A percentile compares a stretch with the other conserved stretches of the same genome.
These are phyloP conservation scores for Blastocystis sp. DNA, from an alignment of 352 stramenopile genomes.

Conservation along the genomic window DNA sequence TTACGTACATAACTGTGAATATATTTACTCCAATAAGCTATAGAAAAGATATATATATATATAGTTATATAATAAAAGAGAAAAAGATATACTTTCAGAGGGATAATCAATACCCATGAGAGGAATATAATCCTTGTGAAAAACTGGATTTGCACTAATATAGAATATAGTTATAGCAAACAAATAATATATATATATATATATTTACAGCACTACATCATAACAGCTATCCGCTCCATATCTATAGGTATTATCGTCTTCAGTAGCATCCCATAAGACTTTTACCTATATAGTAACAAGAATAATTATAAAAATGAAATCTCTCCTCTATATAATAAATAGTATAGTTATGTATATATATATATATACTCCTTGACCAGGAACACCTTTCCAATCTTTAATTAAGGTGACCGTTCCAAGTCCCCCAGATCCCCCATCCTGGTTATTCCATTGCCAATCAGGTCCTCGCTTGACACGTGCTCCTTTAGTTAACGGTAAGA, in stretches of 20 bases:
- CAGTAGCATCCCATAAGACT: conserved; percentile 24
- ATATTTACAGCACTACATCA: conserved; percentile 15
- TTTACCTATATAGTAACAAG: background rate
- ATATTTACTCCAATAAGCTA: conserved; percentile 20
- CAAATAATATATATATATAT: background rate
- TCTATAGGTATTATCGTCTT: conserved; percentile 16
- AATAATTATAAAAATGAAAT: too few species aligned
- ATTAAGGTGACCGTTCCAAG: conserved; percentile 21
- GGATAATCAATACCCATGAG: conserved; percentile 31
- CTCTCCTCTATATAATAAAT: too few species aligned
- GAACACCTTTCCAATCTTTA: conserved; percentile 26
- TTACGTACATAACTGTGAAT: conserved; percentile 20
- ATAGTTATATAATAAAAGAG: conserved; percentile 1
- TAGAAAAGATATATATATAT: background rate
- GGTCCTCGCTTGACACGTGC: conserved; percentile 33
- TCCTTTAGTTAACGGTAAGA: conserved; percentile 4
- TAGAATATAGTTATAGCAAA: too few species aligned
- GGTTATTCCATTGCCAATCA: conserved; percentile 34
- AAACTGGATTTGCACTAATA: conserved; percentile 26
- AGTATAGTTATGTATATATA: too few species aligned
- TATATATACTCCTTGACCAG: too few species aligned
- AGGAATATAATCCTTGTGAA: conserved; percentile 20
- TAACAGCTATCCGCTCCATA: conserved; percentile 35
- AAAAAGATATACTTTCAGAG: conserved; percentile 1
- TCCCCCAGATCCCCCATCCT: conserved; percentile 26